phyloP scores from a whole-genome alignment of 1,139 yeast genomes.

The Eremothecium sinecaudum region DNA sequence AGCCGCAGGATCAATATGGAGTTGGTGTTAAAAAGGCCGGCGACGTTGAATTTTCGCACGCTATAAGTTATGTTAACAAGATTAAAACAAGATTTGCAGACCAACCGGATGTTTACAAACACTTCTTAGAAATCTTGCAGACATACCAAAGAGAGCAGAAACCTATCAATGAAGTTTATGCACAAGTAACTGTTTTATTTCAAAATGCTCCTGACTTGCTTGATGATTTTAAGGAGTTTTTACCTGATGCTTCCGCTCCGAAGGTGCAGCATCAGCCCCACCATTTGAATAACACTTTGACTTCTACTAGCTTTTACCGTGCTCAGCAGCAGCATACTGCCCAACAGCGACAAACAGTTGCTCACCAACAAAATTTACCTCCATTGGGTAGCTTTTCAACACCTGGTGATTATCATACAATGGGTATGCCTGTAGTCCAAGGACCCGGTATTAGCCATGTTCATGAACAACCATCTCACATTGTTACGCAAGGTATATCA shows the following conservation, averaged over 20 bases:
- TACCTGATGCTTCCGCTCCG: conserved; percentile 71
- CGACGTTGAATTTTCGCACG: conserved; percentile 94
- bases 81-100: conserved; percentile 88
- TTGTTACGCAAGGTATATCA: conserved; percentile 16
- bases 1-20: conserved; percentile 16
- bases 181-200: conserved; percentile 82
- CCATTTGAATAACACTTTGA: conserved; percentile 4
- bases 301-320: conserved; percentile 4
- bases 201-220: conserved; percentile 89
- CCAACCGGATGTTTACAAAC: conserved; percentile 94
- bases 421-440: conserved; percentile 9
- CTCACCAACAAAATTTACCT: conserved; percentile 50
- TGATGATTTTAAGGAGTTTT: conserved; percentile 88
- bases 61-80: conserved; percentile 90
- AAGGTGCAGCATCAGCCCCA: conserved; percentile 12
- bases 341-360: conserved; percentile 7
- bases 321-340: conserved; percentile 14
- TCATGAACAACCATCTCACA: conserved; percentile 10
- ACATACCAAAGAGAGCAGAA: conserved; percentile 94
- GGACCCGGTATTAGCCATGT: conserved; percentile 6
- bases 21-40: conserved; percentile 42
- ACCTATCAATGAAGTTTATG: conserved; percentile 89
- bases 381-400: conserved; percentile 88
- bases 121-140: conserved; percentile 86
- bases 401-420: conserved; percentile 13